Conservation (phyloP, 345 rosid species). For the Bruguiera sexangula region DNA sequence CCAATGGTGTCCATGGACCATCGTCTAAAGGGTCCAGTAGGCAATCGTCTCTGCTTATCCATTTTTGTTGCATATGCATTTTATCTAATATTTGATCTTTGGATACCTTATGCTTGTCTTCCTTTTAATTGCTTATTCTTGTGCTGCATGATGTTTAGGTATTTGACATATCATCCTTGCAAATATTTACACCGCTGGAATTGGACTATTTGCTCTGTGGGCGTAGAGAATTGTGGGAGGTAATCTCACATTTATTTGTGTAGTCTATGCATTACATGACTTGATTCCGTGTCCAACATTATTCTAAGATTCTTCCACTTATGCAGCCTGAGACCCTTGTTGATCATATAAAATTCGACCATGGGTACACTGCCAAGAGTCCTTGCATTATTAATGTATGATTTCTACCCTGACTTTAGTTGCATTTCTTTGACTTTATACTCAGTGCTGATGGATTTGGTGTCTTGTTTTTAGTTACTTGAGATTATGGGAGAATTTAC, state of each 20-base stretch:
- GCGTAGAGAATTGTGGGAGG: slow-evolving; percentile 98
- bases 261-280: not conserved
- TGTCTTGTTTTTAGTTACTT: slow-evolving; percentile 49
- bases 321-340: slow-evolving; percentile 78
- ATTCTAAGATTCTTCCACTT: slow-evolving; percentile 13
- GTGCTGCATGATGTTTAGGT: slow-evolving; percentile 49
- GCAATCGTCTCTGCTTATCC: not conserved
- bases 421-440: not conserved
- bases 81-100: not conserved
- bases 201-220: slow-evolving; percentile 96
- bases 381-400: slow-evolving; percentile 80
- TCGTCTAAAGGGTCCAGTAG: not conserved
- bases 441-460: not conserved
- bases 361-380: slow-evolving; percentile 94
- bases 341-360: slow-evolving; percentile 98
- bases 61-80: not conserved
- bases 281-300: not conserved
- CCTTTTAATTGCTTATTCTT: not conserved
- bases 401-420: slow-evolving; percentile 3
- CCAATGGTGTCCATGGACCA: no score
- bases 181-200: slow-evolving; percentile 86
- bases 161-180: slow-evolving; percentile 81
- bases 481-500: slow-evolving; percentile 98
- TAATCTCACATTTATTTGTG: slow-evolving; percentile 21
- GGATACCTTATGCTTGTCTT: not conserved